Conservation (phyloP, 1,139 yeast species). For the Yamadazyma pseudoaaseri region DNA sequence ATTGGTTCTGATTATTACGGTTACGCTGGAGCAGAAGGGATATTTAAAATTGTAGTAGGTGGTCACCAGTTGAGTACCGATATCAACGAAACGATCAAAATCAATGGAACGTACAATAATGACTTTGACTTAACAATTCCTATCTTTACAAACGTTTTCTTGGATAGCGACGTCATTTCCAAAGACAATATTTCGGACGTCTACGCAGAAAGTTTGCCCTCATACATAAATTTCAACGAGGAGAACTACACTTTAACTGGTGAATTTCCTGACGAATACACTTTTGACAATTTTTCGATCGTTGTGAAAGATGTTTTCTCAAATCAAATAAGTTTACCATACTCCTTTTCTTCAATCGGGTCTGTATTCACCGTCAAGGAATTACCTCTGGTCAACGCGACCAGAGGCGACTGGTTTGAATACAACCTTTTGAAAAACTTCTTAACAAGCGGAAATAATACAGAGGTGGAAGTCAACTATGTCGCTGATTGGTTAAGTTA, state of each 20-base stretch:
- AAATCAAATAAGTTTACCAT: slow-evolving; percentile 60
- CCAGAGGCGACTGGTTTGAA: slow-evolving; percentile 57
- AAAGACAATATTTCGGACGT: slow-evolving; percentile 55
- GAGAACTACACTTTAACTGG: slow-evolving; percentile 53
- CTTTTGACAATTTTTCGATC: slow-evolving; percentile 50
- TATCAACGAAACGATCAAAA: slow-evolving; percentile 46
- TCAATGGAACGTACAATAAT: slow-evolving; percentile 68
- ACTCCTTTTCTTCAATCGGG: slow-evolving; percentile 46
- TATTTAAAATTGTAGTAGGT: slow-evolving; percentile 76
- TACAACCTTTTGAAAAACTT: slow-evolving; percentile 51
- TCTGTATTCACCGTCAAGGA: slow-evolving; percentile 53
- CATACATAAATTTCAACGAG: slow-evolving; percentile 55
- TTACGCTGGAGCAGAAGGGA: slow-evolving; percentile 67
- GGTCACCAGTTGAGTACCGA: slow-evolving; percentile 80
- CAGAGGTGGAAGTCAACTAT: slow-evolving; percentile 48
- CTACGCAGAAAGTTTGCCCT: slow-evolving; percentile 48
- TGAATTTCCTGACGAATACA: slow-evolving; percentile 48
- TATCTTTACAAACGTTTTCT: slow-evolving; percentile 46
- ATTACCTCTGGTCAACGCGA: slow-evolving; percentile 63
- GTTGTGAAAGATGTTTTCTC: slow-evolving; percentile 61
- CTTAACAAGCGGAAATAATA: slow-evolving; percentile 53
- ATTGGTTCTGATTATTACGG: slow-evolving; percentile 81
- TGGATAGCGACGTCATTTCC: slow-evolving; percentile 56
- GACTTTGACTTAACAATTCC: slow-evolving; percentile 62
- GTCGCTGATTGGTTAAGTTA: slow-evolving; percentile 63